These are phyloP conservation scores for Plasmodium blacklocki DNA, from an alignment of 169 alveolate genomes.

Conservation along the genomic window DNA sequence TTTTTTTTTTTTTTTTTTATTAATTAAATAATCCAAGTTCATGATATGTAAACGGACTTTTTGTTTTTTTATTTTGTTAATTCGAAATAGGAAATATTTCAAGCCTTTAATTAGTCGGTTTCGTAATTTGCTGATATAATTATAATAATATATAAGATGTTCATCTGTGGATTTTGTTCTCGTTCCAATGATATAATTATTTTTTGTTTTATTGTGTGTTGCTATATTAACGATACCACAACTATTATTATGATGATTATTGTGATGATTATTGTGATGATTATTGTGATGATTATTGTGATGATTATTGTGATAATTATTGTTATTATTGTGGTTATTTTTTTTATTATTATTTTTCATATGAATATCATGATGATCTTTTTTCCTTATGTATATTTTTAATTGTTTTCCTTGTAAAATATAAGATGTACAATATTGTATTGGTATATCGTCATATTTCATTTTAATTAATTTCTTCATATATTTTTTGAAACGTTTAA, in stretches of 20 bases:
- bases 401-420: slow-evolving; percentile 46
- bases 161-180: slow-evolving; percentile 75
- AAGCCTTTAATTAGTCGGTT: slow-evolving; percentile 53
- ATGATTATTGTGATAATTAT: neutral
- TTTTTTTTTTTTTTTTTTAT: slow-evolving; percentile 15
- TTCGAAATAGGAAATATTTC: slow-evolving; percentile 26
- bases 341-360: neutral
- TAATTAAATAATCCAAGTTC: slow-evolving; percentile 23
- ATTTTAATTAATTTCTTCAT: slow-evolving; percentile 17
- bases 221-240: no score
- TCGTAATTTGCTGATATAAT: slow-evolving; percentile 46
- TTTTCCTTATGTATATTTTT: slow-evolving; percentile 48
- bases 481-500: slow-evolving; percentile 13
- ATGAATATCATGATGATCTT: neutral
- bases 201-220: slow-evolving; percentile 8
- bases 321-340: neutral
- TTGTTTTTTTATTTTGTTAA: slow-evolving; percentile 36
- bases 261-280: neutral
- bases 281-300: neutral
- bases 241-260: neutral
- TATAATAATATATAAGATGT: slow-evolving; percentile 47
- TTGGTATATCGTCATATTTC: slow-evolving; percentile 51
- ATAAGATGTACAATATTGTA: slow-evolving; percentile 41
- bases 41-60: slow-evolving; percentile 12
- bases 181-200: slow-evolving; percentile 60